Percentiles rank a stretch among this genome's conserved stretches.
Conservation (phyloP, 495 filamentous ascomycete species). For the Acidiella bohemica region DNA sequence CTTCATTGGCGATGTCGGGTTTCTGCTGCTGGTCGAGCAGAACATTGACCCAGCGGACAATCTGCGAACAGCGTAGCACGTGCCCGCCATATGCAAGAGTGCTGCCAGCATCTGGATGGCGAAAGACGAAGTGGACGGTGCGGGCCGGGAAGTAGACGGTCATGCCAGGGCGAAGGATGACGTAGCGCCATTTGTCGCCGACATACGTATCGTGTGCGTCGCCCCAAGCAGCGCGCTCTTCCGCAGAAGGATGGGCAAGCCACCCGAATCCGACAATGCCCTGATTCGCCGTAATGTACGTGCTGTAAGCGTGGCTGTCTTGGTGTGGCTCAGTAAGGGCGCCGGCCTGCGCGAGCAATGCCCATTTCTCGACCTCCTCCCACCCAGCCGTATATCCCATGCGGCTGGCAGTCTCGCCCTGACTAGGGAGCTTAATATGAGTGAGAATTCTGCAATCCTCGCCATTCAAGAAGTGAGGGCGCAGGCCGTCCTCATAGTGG, state of each 20-base stretch:
- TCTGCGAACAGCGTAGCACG: constrained; percentile 17
- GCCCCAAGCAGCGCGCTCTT: constrained; percentile 22
- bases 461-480: constrained; percentile 12
- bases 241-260: constrained; percentile 20
- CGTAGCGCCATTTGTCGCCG: constrained; percentile 24
- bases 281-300: constrained; percentile 26
- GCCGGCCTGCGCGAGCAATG: constrained; percentile 15
- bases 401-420: constrained; percentile 7
- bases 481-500: constrained; percentile 14
- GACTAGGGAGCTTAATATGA: constrained; percentile 11
- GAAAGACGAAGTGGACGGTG: constrained; percentile 29
- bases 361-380: constrained; percentile 20
- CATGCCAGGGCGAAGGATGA: constrained; percentile 21
- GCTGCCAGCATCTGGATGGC: constrained; percentile 12
- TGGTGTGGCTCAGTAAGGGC: constrained; percentile 20
- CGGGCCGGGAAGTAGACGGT: constrained; percentile 28
- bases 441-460: constrained; percentile 13
- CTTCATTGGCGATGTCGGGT: constrained; percentile 16
- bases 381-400: constrained; percentile 10
- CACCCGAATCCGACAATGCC: constrained; percentile 25
- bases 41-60: constrained; percentile 13
- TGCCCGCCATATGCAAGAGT: constrained; percentile 21
- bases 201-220: constrained; percentile 11
- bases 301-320: constrained; percentile 19
- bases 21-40: constrained; percentile 6